These are phyloP conservation scores for Penicillium subrubescens DNA, from an alignment of 495 filamentous ascomycete genomes.

Conservation along the genomic window DNA sequence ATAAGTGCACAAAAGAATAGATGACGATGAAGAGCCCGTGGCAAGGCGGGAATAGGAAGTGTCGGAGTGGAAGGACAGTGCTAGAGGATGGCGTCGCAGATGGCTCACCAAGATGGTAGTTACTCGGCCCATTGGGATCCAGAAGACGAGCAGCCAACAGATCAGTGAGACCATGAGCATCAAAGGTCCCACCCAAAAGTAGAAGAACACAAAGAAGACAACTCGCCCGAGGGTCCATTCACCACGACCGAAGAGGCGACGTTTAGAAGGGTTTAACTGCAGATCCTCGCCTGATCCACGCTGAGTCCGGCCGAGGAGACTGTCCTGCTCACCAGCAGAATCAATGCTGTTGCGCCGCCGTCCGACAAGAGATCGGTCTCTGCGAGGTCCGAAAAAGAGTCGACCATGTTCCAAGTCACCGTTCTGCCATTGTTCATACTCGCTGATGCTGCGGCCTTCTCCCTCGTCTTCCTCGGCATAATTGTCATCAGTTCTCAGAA, in stretches of 20 bases:
- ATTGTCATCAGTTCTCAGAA: conserved; percentile 87
- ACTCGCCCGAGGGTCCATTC: conserved; percentile 94
- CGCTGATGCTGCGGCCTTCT: conserved; percentile 98
- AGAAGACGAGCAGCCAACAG: conserved; percentile 97
- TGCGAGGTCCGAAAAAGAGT: conserved; percentile 90
- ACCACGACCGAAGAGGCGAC: conserved; percentile 89
- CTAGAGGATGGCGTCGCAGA: conserved; percentile 88
- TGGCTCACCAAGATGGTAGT: conserved; percentile 89
- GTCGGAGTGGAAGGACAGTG: conserved; percentile 90
- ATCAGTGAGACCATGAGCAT: conserved; percentile 81
- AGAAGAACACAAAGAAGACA: conserved; percentile 97
- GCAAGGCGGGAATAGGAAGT: conserved; percentile 68
- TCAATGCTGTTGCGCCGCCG: conserved; percentile 86
- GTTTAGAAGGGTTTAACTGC: conserved; percentile 67
- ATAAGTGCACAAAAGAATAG: conserved; percentile 94
- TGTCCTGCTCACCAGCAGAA: conserved; percentile 85
- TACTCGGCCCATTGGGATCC: conserved; percentile 97
- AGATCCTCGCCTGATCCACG: conserved; percentile 52
- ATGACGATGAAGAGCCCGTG: conserved; percentile 67
- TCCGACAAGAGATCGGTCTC: conserved; percentile 79
- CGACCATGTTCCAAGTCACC: conserved; percentile 94
- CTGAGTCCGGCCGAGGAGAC: conserved; percentile 73
- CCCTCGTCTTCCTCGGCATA: conserved; percentile 96
- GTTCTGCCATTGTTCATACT: conserved; percentile 99
- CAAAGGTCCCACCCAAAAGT: conserved; percentile 87